Evolutionary conservation across 345 rosid genomes (phyloP), one percentile per base, ranked within the genome.

Genomic region (Erodium maritimum): DNA sequence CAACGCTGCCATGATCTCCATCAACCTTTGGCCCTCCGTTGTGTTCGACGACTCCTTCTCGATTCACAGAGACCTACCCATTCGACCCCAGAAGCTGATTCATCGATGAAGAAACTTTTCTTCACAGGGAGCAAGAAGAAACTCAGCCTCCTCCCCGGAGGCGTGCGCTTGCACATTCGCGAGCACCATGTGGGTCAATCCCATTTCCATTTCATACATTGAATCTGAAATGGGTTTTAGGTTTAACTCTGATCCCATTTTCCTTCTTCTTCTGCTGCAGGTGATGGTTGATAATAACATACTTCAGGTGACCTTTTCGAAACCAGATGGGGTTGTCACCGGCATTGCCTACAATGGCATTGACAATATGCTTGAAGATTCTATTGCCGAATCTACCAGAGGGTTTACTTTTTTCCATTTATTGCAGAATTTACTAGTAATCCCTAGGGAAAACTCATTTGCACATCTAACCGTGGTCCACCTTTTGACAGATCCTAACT

Each of bases 251-350:
- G 21, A 29, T 5, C n/a, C n/a, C n/a, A 29, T 29, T 19, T 42
- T 42, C 14, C 1, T 2, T 51, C n/a, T 17, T 51, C 4, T 51
- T 17, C 5, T 51, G 19, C 5, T 63, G 60, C 63, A 79, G 87
- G 87, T 82, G 72, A 63, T 68, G 63, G 61, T 82, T 77, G 79
- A 82, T 53, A 82, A 82, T 57, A 82, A 80, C 2, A 73, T 73
- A 19, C 42, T 79, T 17, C 80, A 77, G 67, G 77, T 82, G 22
- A 75, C 82, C 3, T 61, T 79, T 34, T 77, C 87, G 5, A 82
- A 82, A 19, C 88, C 88, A 13, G 77, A 66, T 4, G 84, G 88
- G 60, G 71, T 75, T 50, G 79, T 82, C 58, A 75, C 74, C 17
- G 79, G 79, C 2, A 61, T 82, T 24, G 65, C 62, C 1, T 82